Base-by-base conservation (phyloP, 257 asterid genomes). In the Oldenlandia corymbosa region DNA sequence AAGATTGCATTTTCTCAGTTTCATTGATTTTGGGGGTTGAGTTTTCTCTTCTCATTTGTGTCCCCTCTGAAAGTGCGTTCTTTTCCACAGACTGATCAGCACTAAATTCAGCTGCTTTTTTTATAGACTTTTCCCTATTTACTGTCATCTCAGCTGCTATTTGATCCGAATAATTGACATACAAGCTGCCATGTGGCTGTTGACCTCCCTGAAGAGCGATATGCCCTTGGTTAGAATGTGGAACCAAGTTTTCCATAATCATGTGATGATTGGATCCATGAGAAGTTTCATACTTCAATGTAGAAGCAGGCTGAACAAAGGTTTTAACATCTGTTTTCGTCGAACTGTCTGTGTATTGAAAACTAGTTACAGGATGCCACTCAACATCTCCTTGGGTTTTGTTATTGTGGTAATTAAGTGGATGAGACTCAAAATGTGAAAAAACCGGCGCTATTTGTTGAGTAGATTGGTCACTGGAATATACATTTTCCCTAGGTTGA, bases 11-110 rank as follows among this genome's bases (percentile, higher is more conserved):
- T 68, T 70, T 77, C 67, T 77, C 74, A 60, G 79, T 66, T 54
- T 80, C 91, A 53, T 58, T 70, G 71, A 50, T 41, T 81, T 75
- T 79, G 75, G 53, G 77, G 56, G 58, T 55, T 74, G 89, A 80
- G 68, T 52, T 73, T 74, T 81, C 94, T 64, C 76, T 70, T 69
- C 69, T 80, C 79, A 75, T 69, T 76, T 78, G 80, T 55, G 69
- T 61, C 67, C 82, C 92, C 78, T 71, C 70, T 52, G 28, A 67
- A 73, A 63, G 46, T 10, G 57, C 71, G 68, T 83, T 83, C 67
- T 68, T 73, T 52, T 72, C 81, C 24, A 71, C 65, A 49, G 87
- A 78, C 37, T 69, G 84, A 68, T 75, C 81, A 54, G 76, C 74
- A 20, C 62, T 69, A 56, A 68, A 59, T 51, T 79, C 90, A 74